These are phyloP conservation scores for Apodospora peruviana DNA, from an alignment of 495 filamentous ascomycete genomes.

Conservation along the genomic window DNA sequence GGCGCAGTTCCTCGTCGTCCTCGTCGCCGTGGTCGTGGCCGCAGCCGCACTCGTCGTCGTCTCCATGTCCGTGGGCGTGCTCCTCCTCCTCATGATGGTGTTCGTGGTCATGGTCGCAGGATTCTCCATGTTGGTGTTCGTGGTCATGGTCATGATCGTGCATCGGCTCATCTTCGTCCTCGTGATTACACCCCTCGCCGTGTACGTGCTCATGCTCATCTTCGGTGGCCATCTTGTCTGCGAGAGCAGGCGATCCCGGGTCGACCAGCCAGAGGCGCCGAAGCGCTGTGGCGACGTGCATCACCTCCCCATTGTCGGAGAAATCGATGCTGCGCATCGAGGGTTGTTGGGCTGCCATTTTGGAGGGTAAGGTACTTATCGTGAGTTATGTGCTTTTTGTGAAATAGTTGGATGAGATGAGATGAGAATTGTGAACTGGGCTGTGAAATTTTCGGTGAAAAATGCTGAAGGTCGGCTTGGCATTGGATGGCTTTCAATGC, in stretches of 20 bases:
- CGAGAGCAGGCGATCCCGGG: neutral
- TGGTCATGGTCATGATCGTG: neutral
- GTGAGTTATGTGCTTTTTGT: neutral
- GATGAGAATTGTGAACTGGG: neutral
- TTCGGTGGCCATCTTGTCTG: neutral
- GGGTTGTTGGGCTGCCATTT: neutral
- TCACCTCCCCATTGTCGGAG: slow-evolving; percentile 1
- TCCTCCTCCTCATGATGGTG: neutral
- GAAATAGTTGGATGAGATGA: neutral
- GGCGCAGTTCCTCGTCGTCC: neutral
- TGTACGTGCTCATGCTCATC: neutral
- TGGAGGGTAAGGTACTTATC: neutral
- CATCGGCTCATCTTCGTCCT: neutral
- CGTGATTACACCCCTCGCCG: no score
- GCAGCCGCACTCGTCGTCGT: neutral
- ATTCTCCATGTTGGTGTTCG: neutral
- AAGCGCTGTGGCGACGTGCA: slow-evolving; percentile 3
- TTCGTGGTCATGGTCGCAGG: neutral
- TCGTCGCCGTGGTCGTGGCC: neutral
- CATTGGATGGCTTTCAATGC: no score
- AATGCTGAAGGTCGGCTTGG: neutral
- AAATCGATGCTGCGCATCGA: slow-evolving; percentile 5
- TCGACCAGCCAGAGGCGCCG: slow-evolving; percentile 9
- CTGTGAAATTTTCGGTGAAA: neutral
- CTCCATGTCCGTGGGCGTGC: neutral